These are phyloP conservation scores for Trichoderma atrobrunneum DNA, from an alignment of 2,329 filamentous ascomycete species.

Conservation along the genomic window DNA sequence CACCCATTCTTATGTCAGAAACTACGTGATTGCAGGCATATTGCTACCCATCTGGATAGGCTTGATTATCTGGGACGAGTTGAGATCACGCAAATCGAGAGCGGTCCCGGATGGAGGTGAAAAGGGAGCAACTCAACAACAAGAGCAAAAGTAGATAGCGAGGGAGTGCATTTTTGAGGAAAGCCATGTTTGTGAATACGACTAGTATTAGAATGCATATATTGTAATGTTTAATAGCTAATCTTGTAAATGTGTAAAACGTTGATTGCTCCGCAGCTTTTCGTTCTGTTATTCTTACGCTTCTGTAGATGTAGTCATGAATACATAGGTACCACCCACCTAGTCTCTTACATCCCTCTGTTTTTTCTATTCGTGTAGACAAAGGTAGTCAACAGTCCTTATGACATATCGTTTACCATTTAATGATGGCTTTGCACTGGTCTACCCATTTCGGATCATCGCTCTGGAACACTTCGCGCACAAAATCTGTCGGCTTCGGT, in stretches of 20 bases:
- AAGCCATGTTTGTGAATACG: background rate
- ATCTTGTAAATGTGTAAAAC: background rate
- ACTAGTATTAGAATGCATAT: background rate
- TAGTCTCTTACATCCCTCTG: background rate
- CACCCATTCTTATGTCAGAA: background rate
- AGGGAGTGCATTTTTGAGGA: no score
- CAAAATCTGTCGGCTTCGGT: background rate
- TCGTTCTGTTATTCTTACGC: background rate
- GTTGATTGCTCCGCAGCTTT: background rate
- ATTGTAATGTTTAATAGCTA: background rate
- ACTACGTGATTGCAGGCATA: background rate
- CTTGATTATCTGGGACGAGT: background rate
- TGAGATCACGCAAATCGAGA: background rate
- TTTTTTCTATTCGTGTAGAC: background rate
- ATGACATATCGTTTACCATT: background rate
- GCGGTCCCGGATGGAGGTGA: background rate
- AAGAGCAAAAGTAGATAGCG: background rate
- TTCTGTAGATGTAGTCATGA: background rate
- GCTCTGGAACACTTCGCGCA: background rate
- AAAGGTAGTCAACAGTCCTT: background rate
- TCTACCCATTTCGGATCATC: background rate
- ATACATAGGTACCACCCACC: background rate
- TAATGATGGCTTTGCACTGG: background rate
- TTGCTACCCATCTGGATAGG: background rate
- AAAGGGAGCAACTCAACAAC: background rate